Percentiles rank a stretch among this genome's conserved stretches.
phyloP scores from a whole-genome alignment of 2,329 filamentous ascomycete species.

The Leptographium wingfieldii region DNA sequence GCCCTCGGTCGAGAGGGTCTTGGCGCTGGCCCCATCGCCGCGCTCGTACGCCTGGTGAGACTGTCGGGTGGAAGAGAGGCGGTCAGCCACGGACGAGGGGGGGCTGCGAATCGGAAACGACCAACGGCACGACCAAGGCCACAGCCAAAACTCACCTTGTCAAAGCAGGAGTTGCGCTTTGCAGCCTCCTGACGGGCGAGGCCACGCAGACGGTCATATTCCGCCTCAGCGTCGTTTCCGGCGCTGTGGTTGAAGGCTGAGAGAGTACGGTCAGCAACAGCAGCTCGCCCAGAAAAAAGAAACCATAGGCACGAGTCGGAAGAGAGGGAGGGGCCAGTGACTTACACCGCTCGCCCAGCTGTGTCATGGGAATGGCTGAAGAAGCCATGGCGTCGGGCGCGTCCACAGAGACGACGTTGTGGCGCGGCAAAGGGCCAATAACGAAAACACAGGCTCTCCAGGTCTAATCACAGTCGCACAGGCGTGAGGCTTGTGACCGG shows the following conservation, averaged over 20 bases:
- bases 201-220: conserved; percentile 84
- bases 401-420: background rate
- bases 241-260: conserved; percentile 65
- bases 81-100: background rate
- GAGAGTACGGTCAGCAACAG: too few species aligned
- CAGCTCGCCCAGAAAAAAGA: too few species aligned
- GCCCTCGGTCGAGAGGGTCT: conserved; percentile 71
- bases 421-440: too few species aligned
- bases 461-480: background rate
- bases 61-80: conserved; percentile 22
- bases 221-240: conserved; percentile 57
- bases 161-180: conserved; percentile 67
- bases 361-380: conserved; percentile 25
- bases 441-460: background rate
- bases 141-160: conserved; percentile 37
- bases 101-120: too few species aligned
- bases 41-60: conserved; percentile 67
- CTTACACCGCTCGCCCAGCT: conserved; percentile 33
- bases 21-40: conserved; percentile 74
- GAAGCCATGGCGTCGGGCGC: conserved; percentile 6
- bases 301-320: too few species aligned
- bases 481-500: background rate
- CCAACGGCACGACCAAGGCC: too few species aligned
- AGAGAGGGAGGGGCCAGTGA: too few species aligned
- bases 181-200: conserved; percentile 69